Evolutionary conservation across 1,139 yeast species (phyloP).

Genomic region (Debaryomycetaceae sp.): DNA sequence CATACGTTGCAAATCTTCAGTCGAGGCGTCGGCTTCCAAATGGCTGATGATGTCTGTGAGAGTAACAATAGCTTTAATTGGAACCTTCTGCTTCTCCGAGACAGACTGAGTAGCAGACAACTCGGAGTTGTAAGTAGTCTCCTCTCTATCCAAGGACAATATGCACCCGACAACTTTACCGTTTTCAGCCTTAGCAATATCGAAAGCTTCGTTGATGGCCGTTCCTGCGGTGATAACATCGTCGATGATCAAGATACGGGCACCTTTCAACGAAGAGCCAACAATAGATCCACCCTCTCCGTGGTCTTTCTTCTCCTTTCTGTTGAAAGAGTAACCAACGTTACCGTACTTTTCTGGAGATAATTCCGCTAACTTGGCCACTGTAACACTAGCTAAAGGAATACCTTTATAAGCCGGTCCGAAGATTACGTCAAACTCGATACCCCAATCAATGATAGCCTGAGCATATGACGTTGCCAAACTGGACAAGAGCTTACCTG

Average conservation of each 20-base stretch:
- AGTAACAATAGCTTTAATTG: slow-evolving; percentile 78
- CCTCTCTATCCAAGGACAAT: slow-evolving; percentile 94
- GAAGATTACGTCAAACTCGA: slow-evolving; percentile 85
- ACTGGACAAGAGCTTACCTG: slow-evolving; percentile 72
- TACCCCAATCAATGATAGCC: slow-evolving; percentile 74
- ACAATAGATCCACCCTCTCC: slow-evolving; percentile 98
- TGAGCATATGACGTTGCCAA: slow-evolving; percentile 87
- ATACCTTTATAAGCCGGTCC: slow-evolving; percentile 99
- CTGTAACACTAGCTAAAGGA: slow-evolving; percentile 90
- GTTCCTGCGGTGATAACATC: slow-evolving; percentile 99
- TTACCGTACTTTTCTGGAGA: slow-evolving; percentile 71
- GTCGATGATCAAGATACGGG: slow-evolving; percentile 80
- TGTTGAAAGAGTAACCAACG: slow-evolving; percentile 71
- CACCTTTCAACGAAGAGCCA: slow-evolving; percentile 71
- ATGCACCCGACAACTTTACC: slow-evolving; percentile 78
- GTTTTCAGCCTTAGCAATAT: slow-evolving; percentile 64
- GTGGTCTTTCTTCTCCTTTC: slow-evolving; percentile 94
- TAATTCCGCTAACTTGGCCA: slow-evolving; percentile 86
- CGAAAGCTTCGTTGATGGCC: slow-evolving; percentile 92
- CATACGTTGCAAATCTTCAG: slow-evolving; percentile 53
- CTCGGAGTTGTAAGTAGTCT: slow-evolving; percentile 65
- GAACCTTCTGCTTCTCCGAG: slow-evolving; percentile 66
- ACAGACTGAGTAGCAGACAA: slow-evolving; percentile 83
- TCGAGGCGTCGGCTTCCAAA: slow-evolving; percentile 51
- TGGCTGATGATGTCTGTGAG: slow-evolving; percentile 71